Base-by-base conservation (phyloP, 2,329 filamentous ascomycete genomes). In the Nemania abortiva region DNA sequence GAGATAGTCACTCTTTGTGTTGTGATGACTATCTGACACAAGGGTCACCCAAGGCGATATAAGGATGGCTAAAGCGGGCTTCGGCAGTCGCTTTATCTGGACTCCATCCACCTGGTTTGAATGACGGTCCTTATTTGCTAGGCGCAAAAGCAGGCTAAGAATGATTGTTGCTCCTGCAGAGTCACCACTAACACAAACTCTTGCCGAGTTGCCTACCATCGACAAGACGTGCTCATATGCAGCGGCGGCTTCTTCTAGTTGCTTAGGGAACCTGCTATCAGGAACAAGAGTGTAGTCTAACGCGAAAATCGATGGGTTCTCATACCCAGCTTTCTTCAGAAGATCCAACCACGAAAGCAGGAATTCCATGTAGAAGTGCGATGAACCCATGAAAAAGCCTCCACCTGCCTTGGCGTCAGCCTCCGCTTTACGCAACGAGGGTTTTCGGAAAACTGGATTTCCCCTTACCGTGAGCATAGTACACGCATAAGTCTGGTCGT, bases 361-460 rank as follows among this genome's bases (percentile, higher is more conserved):
- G 73, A 95, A 96, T 75, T 97, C 94, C 42, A 95, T 87, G 78
- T 97, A 97, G 79, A 97, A 97, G 81, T 92, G 92, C 20, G 87
- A 84, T 13, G 92, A 94, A 2, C 93, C 94, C 90, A 97, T 92
- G 6, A 89, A 88, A 78, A 97, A 96, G 0, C 94, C 94, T 24
- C 94, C 94, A 18, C 92, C 90, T 92, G 47, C 50, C 45, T 11
- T 37, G 59, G 70, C 5, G 70, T 77, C 68, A 78, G 72, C 53
- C 49, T 61, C 49, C 20, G 3, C 42, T 7, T 54, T 58, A n/a
- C 34, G 42, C 59, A 7, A 54, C 70, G 49, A 37, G 31, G 3
- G 11, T 18, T 42, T 5, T 49, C 24, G 39, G 52, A 29, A 15
- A 31, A 39, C 20, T 13, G 15, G 13, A 22, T 47, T 49, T 52